Conservation (phyloP, 495 filamentous ascomycete species). For the Talaromyces stipitatus region DNA sequence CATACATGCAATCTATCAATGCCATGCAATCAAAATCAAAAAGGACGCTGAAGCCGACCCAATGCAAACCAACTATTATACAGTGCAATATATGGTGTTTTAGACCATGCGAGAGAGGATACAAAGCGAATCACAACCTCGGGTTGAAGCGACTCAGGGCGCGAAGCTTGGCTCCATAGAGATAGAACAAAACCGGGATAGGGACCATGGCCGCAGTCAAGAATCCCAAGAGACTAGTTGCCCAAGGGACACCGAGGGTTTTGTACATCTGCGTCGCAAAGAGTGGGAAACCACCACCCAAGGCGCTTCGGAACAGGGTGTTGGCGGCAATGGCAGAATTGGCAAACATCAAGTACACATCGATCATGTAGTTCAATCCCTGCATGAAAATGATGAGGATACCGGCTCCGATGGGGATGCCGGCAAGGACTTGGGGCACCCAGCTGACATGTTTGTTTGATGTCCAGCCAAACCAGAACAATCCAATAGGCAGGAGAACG, state of each 20-base stretch:
- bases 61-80: not conserved
- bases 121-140: conserved; percentile 17
- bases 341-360: conserved; percentile 52
- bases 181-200: conserved; percentile 62
- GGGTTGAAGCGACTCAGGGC: conserved; percentile 40
- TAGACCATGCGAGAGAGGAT: not conserved
- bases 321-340: conserved; percentile 61
- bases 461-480: conserved; percentile 64
- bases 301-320: conserved; percentile 53
- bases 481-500: conserved; percentile 46
- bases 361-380: conserved; percentile 57
- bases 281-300: conserved; percentile 61
- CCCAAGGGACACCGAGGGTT: conserved; percentile 56
- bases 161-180: conserved; percentile 59
- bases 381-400: conserved; percentile 52
- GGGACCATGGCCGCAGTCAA: conserved; percentile 57
- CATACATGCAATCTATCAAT: not conserved
- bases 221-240: conserved; percentile 58
- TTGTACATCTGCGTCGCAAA: conserved; percentile 56
- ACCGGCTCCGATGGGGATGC: conserved; percentile 44
- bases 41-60: not conserved
- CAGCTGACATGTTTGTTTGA: conserved; percentile 32
- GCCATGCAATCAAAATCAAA: not conserved
- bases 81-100: not conserved
- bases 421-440: conserved; percentile 42